Evolutionary conservation across 306 rosid species (phyloP).

Genomic region (Herpetospermum pedunculosum): DNA sequence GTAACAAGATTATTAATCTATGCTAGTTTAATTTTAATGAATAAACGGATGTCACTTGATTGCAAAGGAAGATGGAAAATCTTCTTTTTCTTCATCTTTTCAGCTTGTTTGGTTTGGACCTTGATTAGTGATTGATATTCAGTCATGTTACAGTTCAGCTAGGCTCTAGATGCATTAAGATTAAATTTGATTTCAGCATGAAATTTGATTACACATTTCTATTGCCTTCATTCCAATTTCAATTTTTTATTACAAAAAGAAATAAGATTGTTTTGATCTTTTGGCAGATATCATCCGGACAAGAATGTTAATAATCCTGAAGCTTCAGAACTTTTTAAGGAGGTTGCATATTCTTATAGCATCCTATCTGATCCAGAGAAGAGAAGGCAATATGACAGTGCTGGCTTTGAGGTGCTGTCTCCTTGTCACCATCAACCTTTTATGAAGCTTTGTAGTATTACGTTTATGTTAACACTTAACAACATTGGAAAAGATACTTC

Average conservation of each 20-base stretch:
- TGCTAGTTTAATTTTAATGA: not conserved
- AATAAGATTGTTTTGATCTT: not conserved
- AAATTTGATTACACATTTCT: not conserved
- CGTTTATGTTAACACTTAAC: not conserved
- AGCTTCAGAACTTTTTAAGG: constrained; percentile 92
- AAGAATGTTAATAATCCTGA: constrained; percentile 87
- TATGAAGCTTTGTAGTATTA: not conserved
- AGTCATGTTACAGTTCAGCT: not conserved
- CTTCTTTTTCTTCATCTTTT: not conserved
- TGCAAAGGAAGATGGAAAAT: not conserved
- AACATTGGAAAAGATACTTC: not conserved
- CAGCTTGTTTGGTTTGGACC: not conserved
- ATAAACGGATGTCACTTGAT: not conserved
- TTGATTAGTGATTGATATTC: not conserved
- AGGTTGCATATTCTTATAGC: constrained; percentile 86
- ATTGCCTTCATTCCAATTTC: not conserved
- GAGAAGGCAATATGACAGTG: constrained; percentile 88
- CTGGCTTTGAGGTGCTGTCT: constrained; percentile 83
- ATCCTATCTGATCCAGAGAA: constrained; percentile 96
- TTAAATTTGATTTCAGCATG: not conserved
- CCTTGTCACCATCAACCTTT: not conserved
- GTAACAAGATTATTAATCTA: not conserved
- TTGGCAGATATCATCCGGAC: constrained; percentile 86
- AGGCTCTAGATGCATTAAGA: not conserved
- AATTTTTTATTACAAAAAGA: not conserved